Conservation (phyloP, 2,329 filamentous ascomycete species). For the Ophiostoma himal-ulmi region DNA sequence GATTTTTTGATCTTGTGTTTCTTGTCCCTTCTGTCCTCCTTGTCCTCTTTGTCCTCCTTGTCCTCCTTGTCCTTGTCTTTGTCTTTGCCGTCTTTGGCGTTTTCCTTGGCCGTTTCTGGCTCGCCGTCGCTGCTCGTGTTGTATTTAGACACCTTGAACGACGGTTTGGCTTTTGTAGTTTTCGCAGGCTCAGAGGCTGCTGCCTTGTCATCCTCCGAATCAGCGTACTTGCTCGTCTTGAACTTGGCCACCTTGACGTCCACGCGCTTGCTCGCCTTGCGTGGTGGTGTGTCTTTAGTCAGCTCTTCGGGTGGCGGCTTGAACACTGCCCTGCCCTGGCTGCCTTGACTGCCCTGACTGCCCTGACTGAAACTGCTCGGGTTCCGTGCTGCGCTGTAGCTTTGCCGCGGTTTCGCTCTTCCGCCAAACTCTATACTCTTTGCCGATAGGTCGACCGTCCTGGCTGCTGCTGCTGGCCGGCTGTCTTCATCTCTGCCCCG, state of each 20-base stretch:
- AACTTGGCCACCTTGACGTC: conserved; percentile 7
- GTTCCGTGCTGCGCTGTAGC: neutral
- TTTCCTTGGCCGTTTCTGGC: neutral
- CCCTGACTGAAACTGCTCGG: neutral
- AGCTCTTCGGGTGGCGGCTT: neutral
- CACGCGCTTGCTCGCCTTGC: neutral
- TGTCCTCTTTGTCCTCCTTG: neutral
- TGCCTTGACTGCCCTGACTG: neutral
- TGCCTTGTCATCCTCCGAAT: neutral
- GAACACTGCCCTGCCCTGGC: neutral
- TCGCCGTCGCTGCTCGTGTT: neutral
- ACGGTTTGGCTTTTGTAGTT: neutral
- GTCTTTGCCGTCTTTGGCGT: neutral
- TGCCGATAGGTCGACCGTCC: neutral
- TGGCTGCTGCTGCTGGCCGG: neutral
- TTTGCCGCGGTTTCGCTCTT: neutral
- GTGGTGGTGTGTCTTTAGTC: neutral
- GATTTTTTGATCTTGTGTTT: neutral
- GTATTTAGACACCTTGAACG: conserved; percentile 11
- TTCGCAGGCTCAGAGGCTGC: neutral
- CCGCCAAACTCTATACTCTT: conserved; percentile 1
- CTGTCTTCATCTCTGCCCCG: neutral
- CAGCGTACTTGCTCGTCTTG: conserved; percentile 17
- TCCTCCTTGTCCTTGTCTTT: neutral
- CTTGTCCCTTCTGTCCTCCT: neutral